phyloP scores from a whole-genome alignment of 805 yeast species.

The Diddensiella caesifluorescens region DNA sequence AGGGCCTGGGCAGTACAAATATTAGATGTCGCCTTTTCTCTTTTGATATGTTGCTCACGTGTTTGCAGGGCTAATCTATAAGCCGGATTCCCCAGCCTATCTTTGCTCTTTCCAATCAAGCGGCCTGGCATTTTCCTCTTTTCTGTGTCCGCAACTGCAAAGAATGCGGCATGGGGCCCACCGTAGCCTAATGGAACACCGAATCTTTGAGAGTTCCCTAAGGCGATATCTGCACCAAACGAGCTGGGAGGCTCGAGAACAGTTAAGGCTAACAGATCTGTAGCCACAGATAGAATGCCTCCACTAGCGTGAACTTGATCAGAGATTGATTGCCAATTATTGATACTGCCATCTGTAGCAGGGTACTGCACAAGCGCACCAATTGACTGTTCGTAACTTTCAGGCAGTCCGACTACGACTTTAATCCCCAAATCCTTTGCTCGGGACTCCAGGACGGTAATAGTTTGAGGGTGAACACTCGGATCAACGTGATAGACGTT shows the following conservation, averaged over 20 bases:
- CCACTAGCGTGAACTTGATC: constrained; percentile 63
- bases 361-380: constrained; percentile 93
- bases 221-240: constrained; percentile 87
- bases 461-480: constrained; percentile 79
- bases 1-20: constrained; percentile 98
- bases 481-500: constrained; percentile 64
- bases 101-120: constrained; percentile 88
- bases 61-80: constrained; percentile 92
- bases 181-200: constrained; percentile 98
- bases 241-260: constrained; percentile 76
- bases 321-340: constrained; percentile 50
- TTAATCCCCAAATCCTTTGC: constrained; percentile 70
- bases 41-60: constrained; percentile 94
- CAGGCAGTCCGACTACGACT: constrained; percentile 47
- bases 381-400: constrained; percentile 45
- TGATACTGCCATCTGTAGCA: constrained; percentile 70
- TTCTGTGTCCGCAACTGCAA: constrained; percentile 73
- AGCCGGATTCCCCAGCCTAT: constrained; percentile 85
- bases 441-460: constrained; percentile 71
- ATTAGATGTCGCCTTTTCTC: constrained; percentile 97
- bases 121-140: constrained; percentile 96
- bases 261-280: constrained; percentile 87
- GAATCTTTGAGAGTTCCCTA: constrained; percentile 91
- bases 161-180: constrained; percentile 98
- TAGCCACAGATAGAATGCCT: constrained; percentile 78